Conservation (phyloP, 2,329 filamentous ascomycete genomes). For the Botrytis galanthina region DNA sequence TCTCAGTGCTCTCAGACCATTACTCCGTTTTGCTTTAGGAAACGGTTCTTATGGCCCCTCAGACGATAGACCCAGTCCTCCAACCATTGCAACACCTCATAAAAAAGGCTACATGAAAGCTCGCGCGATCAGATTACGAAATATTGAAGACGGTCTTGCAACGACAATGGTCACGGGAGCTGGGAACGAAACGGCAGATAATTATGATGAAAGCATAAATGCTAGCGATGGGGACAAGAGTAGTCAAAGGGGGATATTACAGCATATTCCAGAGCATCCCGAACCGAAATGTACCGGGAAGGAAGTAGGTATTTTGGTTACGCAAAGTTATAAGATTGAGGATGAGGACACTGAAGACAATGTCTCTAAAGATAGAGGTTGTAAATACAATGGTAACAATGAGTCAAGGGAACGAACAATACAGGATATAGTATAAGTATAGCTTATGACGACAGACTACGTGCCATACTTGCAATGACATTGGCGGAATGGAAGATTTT, state of each 20-base stretch:
- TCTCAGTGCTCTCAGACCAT: neutral
- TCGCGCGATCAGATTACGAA: neutral
- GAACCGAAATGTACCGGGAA: neutral
- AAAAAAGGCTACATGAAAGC: slow-evolving; percentile 6
- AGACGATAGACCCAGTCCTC: neutral
- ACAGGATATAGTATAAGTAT: neutral
- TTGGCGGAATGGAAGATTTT: neutral
- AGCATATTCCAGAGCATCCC: neutral
- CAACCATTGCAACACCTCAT: neutral
- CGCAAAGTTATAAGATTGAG: slow-evolving; percentile 1
- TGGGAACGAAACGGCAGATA: neutral
- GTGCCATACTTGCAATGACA: neutral
- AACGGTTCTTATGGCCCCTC: neutral
- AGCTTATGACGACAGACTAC: neutral
- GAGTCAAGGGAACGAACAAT: neutral
- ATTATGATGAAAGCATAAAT: neutral
- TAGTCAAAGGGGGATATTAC: slow-evolving; percentile 11
- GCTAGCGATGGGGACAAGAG: slow-evolving; percentile 6
- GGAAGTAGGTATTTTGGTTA: slow-evolving; percentile 1
- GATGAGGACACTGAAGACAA: neutral
- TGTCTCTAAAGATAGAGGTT: neutral
- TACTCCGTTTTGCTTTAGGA: neutral
- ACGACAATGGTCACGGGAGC: neutral
- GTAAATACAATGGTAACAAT: neutral
- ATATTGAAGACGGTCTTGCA: slow-evolving; percentile 7